Evolutionary conservation across 1,284 basidiomycete species (phyloP).

Genomic region (Bondarzewia mesenterica): DNA sequence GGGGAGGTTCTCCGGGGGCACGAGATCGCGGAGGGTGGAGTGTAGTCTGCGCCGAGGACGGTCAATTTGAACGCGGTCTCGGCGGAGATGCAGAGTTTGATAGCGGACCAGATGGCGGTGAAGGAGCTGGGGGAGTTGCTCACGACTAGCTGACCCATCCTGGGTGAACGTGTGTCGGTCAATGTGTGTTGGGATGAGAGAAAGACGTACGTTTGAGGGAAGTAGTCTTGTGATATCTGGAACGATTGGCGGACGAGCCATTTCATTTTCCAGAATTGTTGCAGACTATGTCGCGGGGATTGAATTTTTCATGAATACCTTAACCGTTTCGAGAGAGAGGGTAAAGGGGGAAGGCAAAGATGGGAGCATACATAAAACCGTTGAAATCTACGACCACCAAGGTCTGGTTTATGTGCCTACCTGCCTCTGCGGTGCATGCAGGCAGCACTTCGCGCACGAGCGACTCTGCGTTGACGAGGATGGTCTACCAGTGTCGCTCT

Average conservation of each 20-base stretch:
- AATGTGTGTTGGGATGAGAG: no score
- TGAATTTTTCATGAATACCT: no score
- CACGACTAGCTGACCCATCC: constrained; percentile 62
- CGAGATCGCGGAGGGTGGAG: constrained; percentile 41
- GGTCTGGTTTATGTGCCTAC: constrained; percentile 38
- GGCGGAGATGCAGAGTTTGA: constrained; percentile 64
- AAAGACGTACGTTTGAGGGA: constrained; percentile 71
- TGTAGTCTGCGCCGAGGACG: constrained; percentile 53
- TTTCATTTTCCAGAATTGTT: no score
- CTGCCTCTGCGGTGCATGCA: constrained; percentile 45
- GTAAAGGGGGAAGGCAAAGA: no score
- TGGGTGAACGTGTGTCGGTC: constrained; percentile 21
- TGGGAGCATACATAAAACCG: no score
- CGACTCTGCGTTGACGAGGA: constrained; percentile 54
- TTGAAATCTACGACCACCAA: constrained; percentile 63
- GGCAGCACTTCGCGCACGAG: constrained; percentile 62
- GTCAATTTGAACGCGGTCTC: constrained; percentile 61
- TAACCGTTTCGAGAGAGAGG: no score
- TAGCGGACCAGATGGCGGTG: constrained; percentile 57
- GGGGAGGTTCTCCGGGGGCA: constrained; percentile 48
- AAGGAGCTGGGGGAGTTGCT: constrained; percentile 66
- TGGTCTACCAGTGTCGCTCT: constrained; percentile 54
- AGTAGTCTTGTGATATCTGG: constrained; percentile 72
- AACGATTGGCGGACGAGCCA: no score
- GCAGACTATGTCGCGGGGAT: no score